Base-by-base conservation (phyloP, 371 early-diverging fungal species). In the Actinomortierella wolfii region DNA sequence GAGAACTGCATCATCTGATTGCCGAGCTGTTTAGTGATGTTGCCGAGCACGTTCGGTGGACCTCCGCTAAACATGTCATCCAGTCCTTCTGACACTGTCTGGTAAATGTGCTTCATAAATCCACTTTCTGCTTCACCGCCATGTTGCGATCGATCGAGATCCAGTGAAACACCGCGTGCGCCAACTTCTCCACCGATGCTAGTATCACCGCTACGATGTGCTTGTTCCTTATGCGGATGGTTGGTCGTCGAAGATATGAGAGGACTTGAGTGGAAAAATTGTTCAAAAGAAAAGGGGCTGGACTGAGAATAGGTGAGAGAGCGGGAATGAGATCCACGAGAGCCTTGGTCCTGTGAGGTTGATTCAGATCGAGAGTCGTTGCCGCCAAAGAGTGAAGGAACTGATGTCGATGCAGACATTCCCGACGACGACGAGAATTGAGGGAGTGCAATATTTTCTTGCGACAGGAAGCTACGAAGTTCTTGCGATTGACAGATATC, bases 51-150 rank as follows among this genome's bases (percentile, higher is more conserved):
- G 3, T 88, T 85, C 0, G 86, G 86, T 13, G 76, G 63, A 0
- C 69, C 69, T 0, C 83, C 88, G 17, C 87, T 80, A 20, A 86
- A 78, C 59, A 89, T 79, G 64, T 88, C 89, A 58, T 87, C 89
- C 49, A 89, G 71, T 6, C 87, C 88, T 34, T 85, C 85, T 18
- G 86, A 86, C 4, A 91, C 88, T 0, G 91, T 86, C 51, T 86
- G 83, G 68, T 87, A 86, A 44, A 91, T 87, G n/a, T 86, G 87
- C 40, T 78, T 78, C 86, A 90, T 90, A 59, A 85, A 85, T 1
- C 85, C 15, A 59, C 67, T 9, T 49, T 49, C n/a, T 20, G 59
- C n/a, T 54, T 44, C 20, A 34, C 21, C 2, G n/a, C 54, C 15
- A 49, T 20, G 26, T 51, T 53, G 11, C 51, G 59, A 20, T 47